These are phyloP conservation scores for Aphanocladium album DNA, from an alignment of 2,329 filamentous ascomycete genomes.

Conservation along the genomic window DNA sequence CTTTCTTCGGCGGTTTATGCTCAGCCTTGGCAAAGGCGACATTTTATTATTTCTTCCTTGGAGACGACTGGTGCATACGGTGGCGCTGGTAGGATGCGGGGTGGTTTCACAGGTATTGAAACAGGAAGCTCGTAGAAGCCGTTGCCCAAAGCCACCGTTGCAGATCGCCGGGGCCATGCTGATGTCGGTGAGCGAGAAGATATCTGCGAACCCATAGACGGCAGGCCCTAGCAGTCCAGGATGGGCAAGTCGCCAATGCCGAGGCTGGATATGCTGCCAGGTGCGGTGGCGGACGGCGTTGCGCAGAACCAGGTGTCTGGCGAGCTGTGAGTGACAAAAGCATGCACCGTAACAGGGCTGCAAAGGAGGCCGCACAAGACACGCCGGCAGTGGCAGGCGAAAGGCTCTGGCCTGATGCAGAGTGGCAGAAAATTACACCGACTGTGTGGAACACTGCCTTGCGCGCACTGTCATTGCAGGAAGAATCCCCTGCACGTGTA, in stretches of 20 bases:
- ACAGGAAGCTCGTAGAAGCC: not conserved
- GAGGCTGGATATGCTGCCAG: not conserved
- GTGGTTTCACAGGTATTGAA: conserved; percentile 8
- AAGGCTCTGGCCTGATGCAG: not conserved
- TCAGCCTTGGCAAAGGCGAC: not conserved
- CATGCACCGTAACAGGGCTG: conserved; percentile 9
- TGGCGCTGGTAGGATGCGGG: not conserved
- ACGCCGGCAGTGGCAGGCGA: not conserved
- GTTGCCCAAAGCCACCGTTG: not conserved
- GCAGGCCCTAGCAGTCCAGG: not conserved
- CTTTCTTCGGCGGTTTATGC: conserved; percentile 4
- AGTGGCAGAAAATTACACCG: not conserved
- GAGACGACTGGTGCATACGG: not conserved
- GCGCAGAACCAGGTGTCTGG: not conserved
- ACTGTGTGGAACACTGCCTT: conserved; percentile 1
- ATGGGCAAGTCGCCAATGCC: not conserved
- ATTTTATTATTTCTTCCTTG: not conserved
- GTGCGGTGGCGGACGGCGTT: not conserved
- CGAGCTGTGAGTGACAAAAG: not conserved
- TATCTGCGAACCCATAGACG: not conserved
- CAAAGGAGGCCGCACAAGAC: not conserved
- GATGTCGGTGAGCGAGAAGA: conserved; percentile 5
- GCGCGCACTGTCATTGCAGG: conserved; percentile 1
- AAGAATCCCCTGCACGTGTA: not conserved
- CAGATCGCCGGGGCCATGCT: not conserved